phyloP scores from a whole-genome alignment of 2,329 filamentous ascomycete genomes.

The Sporothrix euskadiensis region DNA sequence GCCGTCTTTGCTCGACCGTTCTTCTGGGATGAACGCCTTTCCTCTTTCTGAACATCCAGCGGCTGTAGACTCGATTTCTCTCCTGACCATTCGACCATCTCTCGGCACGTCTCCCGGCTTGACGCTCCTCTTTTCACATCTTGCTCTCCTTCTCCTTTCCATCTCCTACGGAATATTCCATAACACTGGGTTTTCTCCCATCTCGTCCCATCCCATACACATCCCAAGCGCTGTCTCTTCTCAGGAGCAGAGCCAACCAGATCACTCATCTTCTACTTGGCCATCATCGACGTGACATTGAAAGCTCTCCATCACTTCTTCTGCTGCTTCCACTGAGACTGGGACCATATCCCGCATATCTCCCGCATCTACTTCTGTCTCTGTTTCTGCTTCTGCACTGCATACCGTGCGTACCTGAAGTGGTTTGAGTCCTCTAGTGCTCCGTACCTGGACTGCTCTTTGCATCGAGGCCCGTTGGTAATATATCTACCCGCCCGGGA shows the following conservation, averaged over 20 bases:
- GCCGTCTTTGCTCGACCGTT: neutral
- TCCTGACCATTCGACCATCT: neutral
- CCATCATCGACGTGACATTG: conserved; percentile 9
- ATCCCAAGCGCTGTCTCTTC: neutral
- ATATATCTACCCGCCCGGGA: conserved; percentile 25
- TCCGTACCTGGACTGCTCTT: neutral
- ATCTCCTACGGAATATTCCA: neutral
- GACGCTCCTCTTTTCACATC: neutral
- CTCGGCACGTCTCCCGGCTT: neutral
- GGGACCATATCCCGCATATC: neutral
- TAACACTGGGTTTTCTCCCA: neutral
- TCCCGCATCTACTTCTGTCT: neutral
- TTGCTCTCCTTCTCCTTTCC: conserved; percentile 1
- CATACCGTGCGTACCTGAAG: conserved; percentile 9
- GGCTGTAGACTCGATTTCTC: conserved; percentile 15
- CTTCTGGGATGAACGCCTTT: conserved; percentile 11
- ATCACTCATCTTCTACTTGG: conserved; percentile 5
- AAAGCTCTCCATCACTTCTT: neutral
- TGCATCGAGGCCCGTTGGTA: conserved; percentile 14
- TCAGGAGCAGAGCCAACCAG: conserved; percentile 19
- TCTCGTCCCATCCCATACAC: neutral
- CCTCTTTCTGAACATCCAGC: conserved; percentile 15
- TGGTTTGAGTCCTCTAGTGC: neutral
- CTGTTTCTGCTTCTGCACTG: neutral
- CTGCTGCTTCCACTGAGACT: neutral